Evolutionary conservation across 2,329 filamentous ascomycete species (phyloP).

Genomic region (Phyllachora maydis): DNA sequence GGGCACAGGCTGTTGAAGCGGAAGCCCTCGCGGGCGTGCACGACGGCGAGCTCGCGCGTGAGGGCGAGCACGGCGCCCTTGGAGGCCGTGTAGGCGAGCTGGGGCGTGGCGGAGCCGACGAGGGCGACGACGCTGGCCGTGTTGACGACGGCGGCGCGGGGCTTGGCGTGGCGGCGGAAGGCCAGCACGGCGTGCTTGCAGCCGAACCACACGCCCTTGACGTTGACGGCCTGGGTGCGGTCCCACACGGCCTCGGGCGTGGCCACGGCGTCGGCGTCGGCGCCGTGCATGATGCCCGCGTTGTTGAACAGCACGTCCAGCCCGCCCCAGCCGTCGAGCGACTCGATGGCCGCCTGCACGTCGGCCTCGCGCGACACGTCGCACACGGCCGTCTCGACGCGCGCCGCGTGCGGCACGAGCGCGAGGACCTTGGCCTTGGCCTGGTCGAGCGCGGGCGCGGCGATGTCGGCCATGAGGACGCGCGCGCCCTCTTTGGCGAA

Average conservation of each 20-base stretch:
- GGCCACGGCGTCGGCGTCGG: slow-evolving; percentile 59
- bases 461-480: slow-evolving; percentile 74
- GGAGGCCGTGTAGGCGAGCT: slow-evolving; percentile 82
- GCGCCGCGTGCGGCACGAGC: slow-evolving; percentile 38
- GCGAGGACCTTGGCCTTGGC: slow-evolving; percentile 56
- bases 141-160: slow-evolving; percentile 69
- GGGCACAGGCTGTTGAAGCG: slow-evolving; percentile 85
- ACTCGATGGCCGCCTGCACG: slow-evolving; percentile 53
- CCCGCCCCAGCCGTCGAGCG: slow-evolving; percentile 67
- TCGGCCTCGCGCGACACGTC: slow-evolving; percentile 77
- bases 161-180: slow-evolving; percentile 63
- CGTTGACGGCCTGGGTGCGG: slow-evolving; percentile 81
- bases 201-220: slow-evolving; percentile 96
- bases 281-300: slow-evolving; percentile 85
- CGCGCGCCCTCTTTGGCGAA: slow-evolving; percentile 77
- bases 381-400: slow-evolving; percentile 39
- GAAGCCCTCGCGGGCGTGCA: slow-evolving; percentile 74
- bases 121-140: slow-evolving; percentile 77
- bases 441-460: slow-evolving; percentile 54
- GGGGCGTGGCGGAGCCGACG: slow-evolving; percentile 70
- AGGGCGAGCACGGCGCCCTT: slow-evolving; percentile 84
- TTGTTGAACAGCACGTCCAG: slow-evolving; percentile 94
- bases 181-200: slow-evolving; percentile 78
- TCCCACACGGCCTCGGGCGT: slow-evolving; percentile 90
- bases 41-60: slow-evolving; percentile 78